Percentiles rank a stretch among this genome's conserved stretches.
Conservation (phyloP, 2,329 filamentous ascomycete species). For the Chrysosporium keratinophilum region DNA sequence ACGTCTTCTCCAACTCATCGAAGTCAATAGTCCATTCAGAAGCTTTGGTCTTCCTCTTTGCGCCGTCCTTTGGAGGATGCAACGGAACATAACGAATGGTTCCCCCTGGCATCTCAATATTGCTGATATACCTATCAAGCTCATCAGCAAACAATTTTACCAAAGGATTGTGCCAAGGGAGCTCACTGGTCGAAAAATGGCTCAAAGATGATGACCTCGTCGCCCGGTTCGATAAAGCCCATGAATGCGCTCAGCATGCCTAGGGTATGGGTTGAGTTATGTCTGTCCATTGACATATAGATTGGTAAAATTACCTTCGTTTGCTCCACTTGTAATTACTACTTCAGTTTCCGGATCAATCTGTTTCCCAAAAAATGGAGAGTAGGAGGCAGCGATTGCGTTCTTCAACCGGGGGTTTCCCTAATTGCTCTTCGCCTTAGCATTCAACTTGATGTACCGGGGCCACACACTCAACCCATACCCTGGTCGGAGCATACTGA, state of each 20-base stretch:
- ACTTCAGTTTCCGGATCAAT: slow-evolving; percentile 87
- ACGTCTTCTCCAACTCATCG: slow-evolving; percentile 65
- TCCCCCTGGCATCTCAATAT: slow-evolving; percentile 96
- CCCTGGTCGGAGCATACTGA: slow-evolving; percentile 92
- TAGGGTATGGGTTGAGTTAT: slow-evolving; percentile 19
- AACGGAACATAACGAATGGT: slow-evolving; percentile 93
- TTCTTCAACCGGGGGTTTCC: slow-evolving; percentile 84
- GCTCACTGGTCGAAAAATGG: slow-evolving; percentile 91
- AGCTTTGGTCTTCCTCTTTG: slow-evolving; percentile 68
- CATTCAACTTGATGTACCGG: not conserved
- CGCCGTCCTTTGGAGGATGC: slow-evolving; percentile 73
- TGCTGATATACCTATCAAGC: slow-evolving; percentile 67
- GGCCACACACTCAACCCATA: slow-evolving; percentile 20
- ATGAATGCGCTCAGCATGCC: slow-evolving; percentile 96
- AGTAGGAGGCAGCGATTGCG: slow-evolving; percentile 86
- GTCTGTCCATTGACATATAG: not conserved
- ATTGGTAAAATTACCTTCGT: slow-evolving; percentile 32
- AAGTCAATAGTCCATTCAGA: slow-evolving; percentile 84
- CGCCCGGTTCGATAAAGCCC: slow-evolving; percentile 87
- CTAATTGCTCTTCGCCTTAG: slow-evolving; percentile 23
- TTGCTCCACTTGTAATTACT: slow-evolving; percentile 68
- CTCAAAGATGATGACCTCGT: slow-evolving; percentile 97
- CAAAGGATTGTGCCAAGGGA: slow-evolving; percentile 26
- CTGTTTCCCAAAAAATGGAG: slow-evolving; percentile 70
- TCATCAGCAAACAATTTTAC: slow-evolving; percentile 3